phyloP scores from a whole-genome alignment of 306 rosid species.

The Pterocarpus macrocarpus region DNA sequence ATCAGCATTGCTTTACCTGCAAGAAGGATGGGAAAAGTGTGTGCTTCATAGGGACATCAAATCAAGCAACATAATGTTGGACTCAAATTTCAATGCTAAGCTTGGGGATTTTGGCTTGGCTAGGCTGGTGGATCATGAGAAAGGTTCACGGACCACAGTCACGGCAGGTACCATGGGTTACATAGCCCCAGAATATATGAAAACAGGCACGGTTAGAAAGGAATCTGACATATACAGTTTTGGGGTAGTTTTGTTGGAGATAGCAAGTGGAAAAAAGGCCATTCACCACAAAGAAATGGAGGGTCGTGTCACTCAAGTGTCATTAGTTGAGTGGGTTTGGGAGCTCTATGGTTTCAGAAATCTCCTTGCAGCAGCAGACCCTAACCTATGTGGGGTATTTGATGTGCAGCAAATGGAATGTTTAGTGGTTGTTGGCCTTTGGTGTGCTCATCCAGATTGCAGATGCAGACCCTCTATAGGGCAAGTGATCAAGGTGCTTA shows the following conservation, averaged over 20 bases:
- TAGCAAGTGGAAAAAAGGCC: slow-evolving; percentile 51
- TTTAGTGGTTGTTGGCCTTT: slow-evolving; percentile 38
- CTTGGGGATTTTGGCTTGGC: slow-evolving; percentile 67
- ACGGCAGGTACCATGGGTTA: slow-evolving; percentile 57
- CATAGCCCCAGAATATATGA: slow-evolving; percentile 51
- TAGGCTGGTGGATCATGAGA: slow-evolving; percentile 53
- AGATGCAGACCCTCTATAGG: slow-evolving; percentile 29
- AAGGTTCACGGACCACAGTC: slow-evolving; percentile 42
- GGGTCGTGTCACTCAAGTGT: neutral
- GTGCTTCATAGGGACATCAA: slow-evolving; percentile 62
- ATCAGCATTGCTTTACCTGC: slow-evolving; percentile 54
- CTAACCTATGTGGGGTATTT: slow-evolving; percentile 40
- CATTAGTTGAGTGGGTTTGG: slow-evolving; percentile 57
- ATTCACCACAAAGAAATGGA: slow-evolving; percentile 12
- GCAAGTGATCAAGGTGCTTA: slow-evolving; percentile 46
- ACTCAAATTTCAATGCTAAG: slow-evolving; percentile 51
- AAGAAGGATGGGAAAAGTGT: slow-evolving; percentile 58
- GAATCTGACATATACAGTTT: slow-evolving; percentile 55
- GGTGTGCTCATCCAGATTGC: slow-evolving; percentile 50
- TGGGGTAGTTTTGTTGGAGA: slow-evolving; percentile 50
- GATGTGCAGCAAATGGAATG: slow-evolving; percentile 48
- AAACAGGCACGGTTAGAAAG: slow-evolving; percentile 43
- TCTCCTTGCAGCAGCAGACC: slow-evolving; percentile 37
- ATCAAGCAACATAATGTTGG: slow-evolving; percentile 66
- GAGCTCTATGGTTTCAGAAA: slow-evolving; percentile 48